Base-by-base conservation (phyloP, 164 flowering plant species). In the Pachysandra terminalis region DNA sequence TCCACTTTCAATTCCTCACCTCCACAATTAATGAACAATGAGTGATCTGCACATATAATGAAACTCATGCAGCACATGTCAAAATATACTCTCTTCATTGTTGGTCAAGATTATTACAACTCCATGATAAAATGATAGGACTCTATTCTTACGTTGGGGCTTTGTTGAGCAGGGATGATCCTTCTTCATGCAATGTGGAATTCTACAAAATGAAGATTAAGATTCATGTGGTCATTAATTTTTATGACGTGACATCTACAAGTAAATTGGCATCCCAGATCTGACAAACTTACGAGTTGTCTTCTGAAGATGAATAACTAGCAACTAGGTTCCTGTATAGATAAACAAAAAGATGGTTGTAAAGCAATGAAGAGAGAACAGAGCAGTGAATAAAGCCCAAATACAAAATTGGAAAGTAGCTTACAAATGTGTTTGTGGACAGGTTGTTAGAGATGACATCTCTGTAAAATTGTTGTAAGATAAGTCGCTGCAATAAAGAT, bases 1-100 rank as follows among this genome's bases (percentile, higher is more conserved):
- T 75, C 85, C 52, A 68, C 48, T 0, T 27, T 37, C 45, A 72
- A 32, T 12, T 55, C 22, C 21, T 22, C 3, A 27, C 96, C 98
- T 65, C 98, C 98, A 74, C 95, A 90, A 56, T 93, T 89, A 16
- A 93, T 82, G 68, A 82, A 90, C 57, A 90, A 65, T 24, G 89
- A 77, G 80, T 80, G 70, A 25, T 78, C 96, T 90, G 85, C 73
- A 83, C 19, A 40, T 40, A 51, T n/a, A n/a, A 70, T 13, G 19
- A 41, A 25, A 58, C 63, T 41, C 19, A 49, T 32, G 5, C 37
- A 32, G 37, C 37, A 7, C 37, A 32, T n/a, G n/a, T 32, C 37
- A 32, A 32, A 32, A 32, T 3, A 3, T 32, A 32, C 37, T 3
- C 7, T 32, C 37, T 7, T 32, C 37, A 32, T 32, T 32, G 15